These are phyloP conservation scores for Pseudocercospora ulei DNA, from an alignment of 2,329 filamentous ascomycete genomes.

Conservation along the genomic window DNA sequence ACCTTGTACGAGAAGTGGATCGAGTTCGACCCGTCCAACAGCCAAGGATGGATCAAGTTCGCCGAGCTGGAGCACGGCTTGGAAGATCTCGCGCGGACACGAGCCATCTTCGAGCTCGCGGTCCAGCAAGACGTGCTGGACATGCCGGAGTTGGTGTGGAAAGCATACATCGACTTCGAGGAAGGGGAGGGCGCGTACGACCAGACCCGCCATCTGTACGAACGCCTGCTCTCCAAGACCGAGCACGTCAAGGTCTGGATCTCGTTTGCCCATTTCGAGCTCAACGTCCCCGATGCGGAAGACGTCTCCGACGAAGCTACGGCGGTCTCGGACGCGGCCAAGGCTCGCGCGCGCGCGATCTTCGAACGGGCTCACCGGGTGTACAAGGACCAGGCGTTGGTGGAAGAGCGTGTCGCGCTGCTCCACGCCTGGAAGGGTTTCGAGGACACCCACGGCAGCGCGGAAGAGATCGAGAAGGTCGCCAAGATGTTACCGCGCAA, in stretches of 20 bases:
- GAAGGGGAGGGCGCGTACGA: constrained; percentile 80
- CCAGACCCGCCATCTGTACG: constrained; percentile 69
- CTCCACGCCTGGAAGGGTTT: constrained; percentile 90
- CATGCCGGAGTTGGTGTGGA: constrained; percentile 97
- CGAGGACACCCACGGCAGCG: constrained; percentile 70
- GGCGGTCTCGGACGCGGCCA: constrained; percentile 69
- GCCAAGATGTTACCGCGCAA: constrained; percentile 88
- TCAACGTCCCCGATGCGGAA: constrained; percentile 74
- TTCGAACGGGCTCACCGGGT: constrained; percentile 77
- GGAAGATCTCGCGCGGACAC: constrained; percentile 76
- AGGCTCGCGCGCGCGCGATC: constrained; percentile 66
- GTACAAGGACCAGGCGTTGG: constrained; percentile 82
- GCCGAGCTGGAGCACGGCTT: constrained; percentile 85
- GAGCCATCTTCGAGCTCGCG: constrained; percentile 86
- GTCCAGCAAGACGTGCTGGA: constrained; percentile 74
- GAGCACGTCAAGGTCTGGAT: constrained; percentile 99
- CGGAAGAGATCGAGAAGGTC: constrained; percentile 67
- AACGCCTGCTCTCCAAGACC: constrained; percentile 86
- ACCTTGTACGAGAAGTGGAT: constrained; percentile 90
- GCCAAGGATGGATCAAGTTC: constrained; percentile 92
- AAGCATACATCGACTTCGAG: constrained; percentile 97
- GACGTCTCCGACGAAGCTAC: constrained; percentile 50
- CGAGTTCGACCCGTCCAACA: constrained; percentile 81
- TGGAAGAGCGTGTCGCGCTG: constrained; percentile 84
- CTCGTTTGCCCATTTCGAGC: constrained; percentile 95